Percentiles rank a stretch among this genome's conserved stretches.
These are phyloP conservation scores for Euclidium syriacum DNA, from an alignment of 345 rosid species.

Conservation along the genomic window DNA sequence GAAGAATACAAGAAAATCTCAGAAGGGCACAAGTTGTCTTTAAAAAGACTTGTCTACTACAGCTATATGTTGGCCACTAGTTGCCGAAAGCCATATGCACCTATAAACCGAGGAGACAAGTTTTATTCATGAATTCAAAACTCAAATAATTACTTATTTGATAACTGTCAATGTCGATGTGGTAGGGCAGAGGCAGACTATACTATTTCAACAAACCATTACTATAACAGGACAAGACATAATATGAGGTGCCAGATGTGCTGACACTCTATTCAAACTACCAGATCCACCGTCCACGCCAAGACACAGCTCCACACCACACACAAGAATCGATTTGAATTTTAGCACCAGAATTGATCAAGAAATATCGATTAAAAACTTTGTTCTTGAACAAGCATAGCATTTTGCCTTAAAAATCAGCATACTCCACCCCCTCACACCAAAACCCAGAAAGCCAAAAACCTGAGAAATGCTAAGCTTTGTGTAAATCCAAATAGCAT, in stretches of 20 bases:
- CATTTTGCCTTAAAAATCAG: conserved; percentile 31
- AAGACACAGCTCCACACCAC: conserved; percentile 13
- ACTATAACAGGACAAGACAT: conserved; percentile 16
- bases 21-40: no score
- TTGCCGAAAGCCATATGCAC: no score
- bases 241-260: conserved; percentile 1
- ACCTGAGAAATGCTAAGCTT: conserved; percentile 21
- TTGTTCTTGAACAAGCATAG: conserved; percentile 14
- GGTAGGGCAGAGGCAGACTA: conserved; percentile 24
- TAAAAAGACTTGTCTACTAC: no score
- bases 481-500: conserved; percentile 11
- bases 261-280: background rate
- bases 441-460: conserved; percentile 7
- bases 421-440: conserved; percentile 17
- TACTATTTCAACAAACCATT: conserved; percentile 17
- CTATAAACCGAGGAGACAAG: background rate
- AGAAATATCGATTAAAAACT: background rate
- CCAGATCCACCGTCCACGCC: conserved; percentile 17
- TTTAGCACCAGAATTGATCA: background rate
- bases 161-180: conserved; percentile 4
- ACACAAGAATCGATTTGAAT: background rate
- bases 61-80: no score
- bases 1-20: no score
- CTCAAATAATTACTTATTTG: background rate
- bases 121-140: background rate